Evolutionary conservation across 345 rosid genomes (phyloP).

Genomic region (Isatis tinctoria): DNA sequence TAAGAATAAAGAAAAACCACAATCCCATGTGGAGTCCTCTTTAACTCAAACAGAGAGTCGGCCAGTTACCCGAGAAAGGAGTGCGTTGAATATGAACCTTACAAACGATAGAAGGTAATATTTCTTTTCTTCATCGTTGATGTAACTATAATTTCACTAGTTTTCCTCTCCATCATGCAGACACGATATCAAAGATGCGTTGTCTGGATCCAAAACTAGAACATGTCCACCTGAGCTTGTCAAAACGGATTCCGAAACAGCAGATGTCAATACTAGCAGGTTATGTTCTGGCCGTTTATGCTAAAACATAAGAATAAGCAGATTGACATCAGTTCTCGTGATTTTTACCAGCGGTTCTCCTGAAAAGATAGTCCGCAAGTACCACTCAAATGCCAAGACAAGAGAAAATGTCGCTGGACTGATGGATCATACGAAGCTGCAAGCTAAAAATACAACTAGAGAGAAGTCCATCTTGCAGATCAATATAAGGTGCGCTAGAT

Average conservation of each 20-base stretch:
- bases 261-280: slow-evolving; percentile 35
- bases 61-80: slow-evolving; percentile 30
- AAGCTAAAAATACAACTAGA: slow-evolving; percentile 35
- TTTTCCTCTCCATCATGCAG: slow-evolving; percentile 33
- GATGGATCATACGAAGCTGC: slow-evolving; percentile 30
- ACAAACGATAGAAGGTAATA: slow-evolving; percentile 19
- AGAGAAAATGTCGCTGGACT: slow-evolving; percentile 30
- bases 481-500: slow-evolving; percentile 33
- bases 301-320: neutral
- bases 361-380: slow-evolving; percentile 33
- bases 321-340: slow-evolving; percentile 1
- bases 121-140: neutral
- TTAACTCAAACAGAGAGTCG: slow-evolving; percentile 25
- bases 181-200: slow-evolving; percentile 14
- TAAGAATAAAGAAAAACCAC: slow-evolving; percentile 33
- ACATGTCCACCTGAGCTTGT: slow-evolving; percentile 27
- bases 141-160: neutral
- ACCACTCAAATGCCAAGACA: slow-evolving; percentile 23
- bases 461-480: slow-evolving; percentile 37
- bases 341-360: slow-evolving; percentile 8
- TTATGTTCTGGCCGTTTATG: slow-evolving; percentile 9
- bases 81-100: slow-evolving; percentile 15
- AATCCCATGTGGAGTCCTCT: slow-evolving; percentile 32
- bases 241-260: slow-evolving; percentile 29
- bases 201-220: slow-evolving; percentile 29